These are phyloP conservation scores for Scytalidium lignicola DNA, from an alignment of 2,329 filamentous ascomycete species.

Conservation along the genomic window DNA sequence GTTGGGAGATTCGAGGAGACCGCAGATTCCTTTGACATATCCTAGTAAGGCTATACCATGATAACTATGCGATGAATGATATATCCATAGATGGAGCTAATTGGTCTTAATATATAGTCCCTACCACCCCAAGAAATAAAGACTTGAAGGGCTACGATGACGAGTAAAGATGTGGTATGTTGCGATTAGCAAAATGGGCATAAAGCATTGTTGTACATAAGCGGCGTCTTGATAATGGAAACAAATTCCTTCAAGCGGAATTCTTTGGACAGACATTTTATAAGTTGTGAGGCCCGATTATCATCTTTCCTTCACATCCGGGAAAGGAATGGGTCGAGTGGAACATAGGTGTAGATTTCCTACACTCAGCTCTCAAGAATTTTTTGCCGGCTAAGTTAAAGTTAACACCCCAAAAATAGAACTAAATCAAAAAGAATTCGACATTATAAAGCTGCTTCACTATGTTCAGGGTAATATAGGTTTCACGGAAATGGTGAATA, in stretches of 20 bases:
- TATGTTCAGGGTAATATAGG: too few species aligned
- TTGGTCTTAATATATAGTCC: conserved; percentile 38
- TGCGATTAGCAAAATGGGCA: background rate
- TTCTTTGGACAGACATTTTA: too few species aligned
- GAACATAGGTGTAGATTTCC: too few species aligned
- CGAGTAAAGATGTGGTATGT: conserved; percentile 11
- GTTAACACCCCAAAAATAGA: too few species aligned
- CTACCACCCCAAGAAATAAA: conserved; percentile 50
- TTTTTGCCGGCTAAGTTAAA: too few species aligned
- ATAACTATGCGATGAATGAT: conserved; percentile 6
- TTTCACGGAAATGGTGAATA: too few species aligned
- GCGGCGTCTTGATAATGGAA: conserved; percentile 12
- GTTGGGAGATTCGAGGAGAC: conserved; percentile 69
- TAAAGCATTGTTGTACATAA: conserved; percentile 10
- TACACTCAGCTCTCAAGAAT: too few species aligned
- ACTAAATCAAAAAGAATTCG: too few species aligned
- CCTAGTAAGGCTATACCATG: conserved; percentile 59
- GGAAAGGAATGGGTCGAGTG: too few species aligned
- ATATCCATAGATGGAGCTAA: conserved; percentile 12
- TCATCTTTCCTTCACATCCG: too few species aligned
- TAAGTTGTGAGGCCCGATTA: too few species aligned
- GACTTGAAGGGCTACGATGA: conserved; percentile 57
- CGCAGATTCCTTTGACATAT: conserved; percentile 81
- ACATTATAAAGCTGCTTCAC: too few species aligned
- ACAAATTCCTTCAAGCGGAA: background rate